Evolutionary conservation across 2,329 filamentous ascomycete species (phyloP), one percentile per base, ranked within the genome.

Genomic region (Hypomyces rosellus): DNA sequence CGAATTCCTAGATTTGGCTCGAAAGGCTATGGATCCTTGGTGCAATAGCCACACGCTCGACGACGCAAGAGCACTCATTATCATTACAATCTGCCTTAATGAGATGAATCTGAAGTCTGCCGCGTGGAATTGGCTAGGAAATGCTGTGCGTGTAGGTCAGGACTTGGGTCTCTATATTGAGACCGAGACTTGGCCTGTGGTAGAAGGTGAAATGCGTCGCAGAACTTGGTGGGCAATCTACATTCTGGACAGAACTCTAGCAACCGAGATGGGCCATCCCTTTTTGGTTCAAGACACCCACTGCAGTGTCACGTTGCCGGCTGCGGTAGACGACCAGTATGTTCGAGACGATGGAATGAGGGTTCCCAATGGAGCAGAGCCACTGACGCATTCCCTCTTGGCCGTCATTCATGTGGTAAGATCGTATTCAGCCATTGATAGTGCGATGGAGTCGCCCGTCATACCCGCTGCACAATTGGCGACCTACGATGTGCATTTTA

Each of bases 191-290:
- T 89, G 85, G 77, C 78, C 86, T 2, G 76, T 83, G 1, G 74
- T 95, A 13, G 90, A 96, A 60, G 81, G 81, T 11, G 92, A 97
- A 67, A 90, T 92, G 82, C 82, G 91, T 49, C 82, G 88, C 54
- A 79, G 91, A 49, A 81, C 93, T 2, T 99, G 92, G 92, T 99
- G 93, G 90, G 83, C 88, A 13, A 81, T 96, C 50, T 97, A 97
- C 68, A 82, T 89, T 41, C 83, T 91, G 71, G 93, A 99, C 69
- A 82, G 90, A 55, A 78, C 88, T 22, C 72, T 95, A 45, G 84
- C 89, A 0, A 74, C 95, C 12, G 91, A 96, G 63, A 76, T 90
- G 34, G 88, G 89, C 8, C 83, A 86, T 46, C 89, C 92, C 1
- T 80, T 88, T 50, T 70, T 91, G 56, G 95, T 97, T 62, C 79